Evolutionary conservation across 2,329 filamentous ascomycete genomes (phyloP).

Genomic region (Stenocarpella maydis): DNA sequence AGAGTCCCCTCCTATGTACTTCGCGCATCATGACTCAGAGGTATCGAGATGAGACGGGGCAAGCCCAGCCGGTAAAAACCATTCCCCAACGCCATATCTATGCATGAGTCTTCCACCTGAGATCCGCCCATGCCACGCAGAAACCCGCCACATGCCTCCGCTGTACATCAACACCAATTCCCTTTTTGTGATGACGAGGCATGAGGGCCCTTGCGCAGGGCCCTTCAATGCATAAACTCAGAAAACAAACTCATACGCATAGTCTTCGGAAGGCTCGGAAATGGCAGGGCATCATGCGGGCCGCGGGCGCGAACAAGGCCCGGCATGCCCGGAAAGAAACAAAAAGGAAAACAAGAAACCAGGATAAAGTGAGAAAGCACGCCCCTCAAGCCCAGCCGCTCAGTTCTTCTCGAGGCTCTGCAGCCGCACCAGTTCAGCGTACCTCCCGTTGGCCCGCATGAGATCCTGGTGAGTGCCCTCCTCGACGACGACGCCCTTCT

Average conservation of each 20-base stretch:
- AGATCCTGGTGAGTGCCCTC: conserved; percentile 80
- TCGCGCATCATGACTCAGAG: neutral
- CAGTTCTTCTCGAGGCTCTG: conserved; percentile 73
- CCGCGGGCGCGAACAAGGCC: no score
- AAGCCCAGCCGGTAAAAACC: neutral
- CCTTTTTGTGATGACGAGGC: conserved; percentile 6
- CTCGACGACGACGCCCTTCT: conserved; percentile 87
- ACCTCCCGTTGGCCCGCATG: conserved; percentile 74
- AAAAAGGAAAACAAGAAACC: no score
- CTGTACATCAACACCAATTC: neutral
- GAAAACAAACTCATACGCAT: neutral
- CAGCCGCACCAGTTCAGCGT: conserved; percentile 80
- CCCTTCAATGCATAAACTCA: neutral
- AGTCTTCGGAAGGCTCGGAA: neutral
- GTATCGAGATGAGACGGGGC: neutral
- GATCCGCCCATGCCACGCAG: neutral
- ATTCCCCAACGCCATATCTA: conserved; percentile 10
- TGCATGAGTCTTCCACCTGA: neutral
- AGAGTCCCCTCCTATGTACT: neutral
- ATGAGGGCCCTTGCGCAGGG: neutral
- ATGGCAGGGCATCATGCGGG: neutral
- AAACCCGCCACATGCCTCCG: neutral
- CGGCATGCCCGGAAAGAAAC: no score
- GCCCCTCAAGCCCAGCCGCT: no score
- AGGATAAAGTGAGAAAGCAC: no score